Evolutionary conservation across 768 basidiomycete genomes (phyloP).

Genomic region (Suillus cothurnatus): DNA sequence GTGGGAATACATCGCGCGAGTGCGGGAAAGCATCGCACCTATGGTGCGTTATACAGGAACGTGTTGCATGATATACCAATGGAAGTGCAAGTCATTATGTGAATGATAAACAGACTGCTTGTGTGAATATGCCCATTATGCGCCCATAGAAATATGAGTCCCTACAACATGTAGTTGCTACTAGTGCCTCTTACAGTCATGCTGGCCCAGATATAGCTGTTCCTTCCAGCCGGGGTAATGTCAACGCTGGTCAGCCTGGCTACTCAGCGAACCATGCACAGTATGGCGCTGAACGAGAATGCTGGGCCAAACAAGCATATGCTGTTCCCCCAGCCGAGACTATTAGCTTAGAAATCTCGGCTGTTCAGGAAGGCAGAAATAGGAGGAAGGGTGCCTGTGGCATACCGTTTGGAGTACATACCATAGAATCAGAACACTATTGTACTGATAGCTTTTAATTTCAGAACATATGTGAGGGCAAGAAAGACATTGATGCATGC

Average conservation of each 20-base stretch:
- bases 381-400: neutral
- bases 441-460: neutral
- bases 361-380: neutral
- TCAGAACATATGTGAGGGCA: slow-evolving; percentile 12
- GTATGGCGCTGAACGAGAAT: neutral
- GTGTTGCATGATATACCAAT: too few relatives aligned
- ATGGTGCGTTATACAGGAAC: too few relatives aligned
- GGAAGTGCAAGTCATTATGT: too few relatives aligned
- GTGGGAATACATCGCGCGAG: too few relatives aligned
- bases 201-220: neutral
- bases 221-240: neutral
- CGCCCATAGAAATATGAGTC: too few relatives aligned
- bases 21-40: too few relatives aligned
- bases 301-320: slow-evolving; percentile 5
- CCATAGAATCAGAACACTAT: neutral
- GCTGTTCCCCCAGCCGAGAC: neutral
- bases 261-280: slow-evolving; percentile 10
- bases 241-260: neutral
- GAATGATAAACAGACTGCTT: too few relatives aligned
- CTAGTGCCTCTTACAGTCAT: neutral
- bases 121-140: too few relatives aligned
- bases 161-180: neutral
- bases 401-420: neutral
- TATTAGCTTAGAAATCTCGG: neutral
- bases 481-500: slow-evolving; percentile 6